Evolutionary conservation across 441 rosid species (phyloP).

Genomic region (Corymbia calophylla): DNA sequence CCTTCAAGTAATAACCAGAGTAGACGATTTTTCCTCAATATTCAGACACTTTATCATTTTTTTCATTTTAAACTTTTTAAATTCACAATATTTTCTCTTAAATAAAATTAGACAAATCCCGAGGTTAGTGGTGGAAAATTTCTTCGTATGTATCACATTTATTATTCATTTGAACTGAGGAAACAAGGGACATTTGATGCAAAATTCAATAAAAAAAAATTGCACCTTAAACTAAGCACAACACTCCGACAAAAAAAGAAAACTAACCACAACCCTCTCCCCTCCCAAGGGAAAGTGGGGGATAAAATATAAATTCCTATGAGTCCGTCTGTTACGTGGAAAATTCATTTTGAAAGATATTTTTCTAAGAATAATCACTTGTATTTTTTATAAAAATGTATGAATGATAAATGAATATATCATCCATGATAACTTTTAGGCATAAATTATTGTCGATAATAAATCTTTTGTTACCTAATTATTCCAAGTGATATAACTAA

Average conservation of each 20-base stretch:
- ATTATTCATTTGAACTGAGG: background rate
- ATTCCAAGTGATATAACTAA: no score
- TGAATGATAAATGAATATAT: background rate
- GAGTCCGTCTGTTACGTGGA: background rate
- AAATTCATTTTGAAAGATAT: no score
- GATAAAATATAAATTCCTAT: background rate
- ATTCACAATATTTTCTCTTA: no score
- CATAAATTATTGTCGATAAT: background rate
- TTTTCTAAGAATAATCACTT: no score
- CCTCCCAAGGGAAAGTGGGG: background rate
- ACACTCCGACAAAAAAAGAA: background rate
- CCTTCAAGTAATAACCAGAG: background rate
- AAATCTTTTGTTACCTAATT: background rate
- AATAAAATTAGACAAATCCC: background rate
- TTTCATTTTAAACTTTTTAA: rapidly evolving
- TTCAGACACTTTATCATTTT: background rate
- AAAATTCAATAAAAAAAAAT: no score
- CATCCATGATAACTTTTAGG: background rate
- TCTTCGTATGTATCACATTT: background rate
- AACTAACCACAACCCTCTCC: background rate
- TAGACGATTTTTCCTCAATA: background rate
- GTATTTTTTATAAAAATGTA: background rate
- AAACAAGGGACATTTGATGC: background rate
- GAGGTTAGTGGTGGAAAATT: background rate
- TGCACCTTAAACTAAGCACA: background rate